Evolutionary conservation across 352 stramenopile genomes (phyloP).

Genomic region (Pythium vanterpoolii): DNA sequence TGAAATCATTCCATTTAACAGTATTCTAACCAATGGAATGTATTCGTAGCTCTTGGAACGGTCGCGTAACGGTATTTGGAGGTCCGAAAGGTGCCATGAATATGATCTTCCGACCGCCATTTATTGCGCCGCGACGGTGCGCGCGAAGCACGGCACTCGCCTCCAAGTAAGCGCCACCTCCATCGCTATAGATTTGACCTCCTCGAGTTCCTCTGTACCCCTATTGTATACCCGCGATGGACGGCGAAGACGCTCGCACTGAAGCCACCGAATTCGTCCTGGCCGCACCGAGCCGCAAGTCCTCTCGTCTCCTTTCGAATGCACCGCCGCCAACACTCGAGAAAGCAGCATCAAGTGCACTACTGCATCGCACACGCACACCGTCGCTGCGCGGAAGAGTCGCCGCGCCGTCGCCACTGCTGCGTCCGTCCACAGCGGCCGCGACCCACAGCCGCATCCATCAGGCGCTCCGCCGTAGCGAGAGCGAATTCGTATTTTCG

Average conservation of each 20-base stretch:
- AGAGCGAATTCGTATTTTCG: slow-evolving; percentile 55
- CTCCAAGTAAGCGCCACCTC: background rate
- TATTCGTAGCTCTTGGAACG: slow-evolving; percentile 1
- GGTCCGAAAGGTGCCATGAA: background rate
- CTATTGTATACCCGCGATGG: too few relatives aligned
- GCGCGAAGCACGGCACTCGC: background rate
- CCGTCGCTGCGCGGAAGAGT: slow-evolving; percentile 7
- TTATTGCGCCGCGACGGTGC: background rate
- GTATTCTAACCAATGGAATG: background rate
- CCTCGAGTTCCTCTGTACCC: background rate
- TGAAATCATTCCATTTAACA: background rate
- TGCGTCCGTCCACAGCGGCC: slow-evolving; percentile 43
- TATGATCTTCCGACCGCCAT: background rate
- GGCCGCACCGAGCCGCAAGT: background rate
- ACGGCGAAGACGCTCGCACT: background rate
- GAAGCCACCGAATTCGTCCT: background rate
- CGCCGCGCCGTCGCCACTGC: background rate
- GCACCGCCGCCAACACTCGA: background rate
- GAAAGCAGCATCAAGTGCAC: background rate
- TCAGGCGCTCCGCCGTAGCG: slow-evolving; percentile 46
- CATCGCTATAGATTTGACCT: background rate
- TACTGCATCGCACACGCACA: background rate
- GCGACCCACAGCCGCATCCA: slow-evolving; percentile 56
- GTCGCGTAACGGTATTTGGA: too few relatives aligned
- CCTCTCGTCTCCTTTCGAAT: background rate